phyloP scores from a whole-genome alignment of 495 filamentous ascomycete genomes.

The Aspergillus ostianus region DNA sequence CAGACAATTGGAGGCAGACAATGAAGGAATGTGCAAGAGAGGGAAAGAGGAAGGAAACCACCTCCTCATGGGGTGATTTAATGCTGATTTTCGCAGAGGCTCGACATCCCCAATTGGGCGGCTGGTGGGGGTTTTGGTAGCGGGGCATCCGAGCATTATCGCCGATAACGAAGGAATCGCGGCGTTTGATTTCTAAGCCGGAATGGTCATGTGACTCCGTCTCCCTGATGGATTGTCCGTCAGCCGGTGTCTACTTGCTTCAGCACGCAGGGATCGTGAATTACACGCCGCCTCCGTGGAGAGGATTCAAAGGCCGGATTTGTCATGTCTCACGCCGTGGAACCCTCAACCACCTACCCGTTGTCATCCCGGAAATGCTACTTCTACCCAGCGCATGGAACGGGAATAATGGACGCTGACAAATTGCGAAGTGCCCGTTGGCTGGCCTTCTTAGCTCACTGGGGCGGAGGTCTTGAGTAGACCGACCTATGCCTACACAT shows the following conservation, averaged over 20 bases:
- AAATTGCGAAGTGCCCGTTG: background rate
- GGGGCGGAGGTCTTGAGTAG: background rate
- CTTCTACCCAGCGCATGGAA: too few species aligned
- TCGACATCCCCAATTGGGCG: constrained; percentile 14
- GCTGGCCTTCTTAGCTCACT: background rate
- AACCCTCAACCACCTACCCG: background rate
- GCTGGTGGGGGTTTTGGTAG: constrained; percentile 13
- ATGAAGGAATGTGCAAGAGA: constrained; percentile 7
- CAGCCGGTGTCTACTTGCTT: background rate
- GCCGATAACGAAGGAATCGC: background rate
- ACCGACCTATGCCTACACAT: background rate
- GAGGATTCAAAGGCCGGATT: background rate
- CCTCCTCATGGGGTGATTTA: constrained; percentile 14
- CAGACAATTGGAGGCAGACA: constrained; percentile 1
- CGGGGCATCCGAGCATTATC: constrained; percentile 3
- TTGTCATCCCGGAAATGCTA: background rate
- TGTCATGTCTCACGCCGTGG: background rate
- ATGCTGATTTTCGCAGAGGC: constrained; percentile 21
- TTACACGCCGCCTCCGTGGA: background rate
- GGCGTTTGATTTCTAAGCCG: background rate
- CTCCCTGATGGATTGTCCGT: too few species aligned
- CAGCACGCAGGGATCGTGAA: background rate
- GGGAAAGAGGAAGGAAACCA: background rate
- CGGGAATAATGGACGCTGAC: background rate
- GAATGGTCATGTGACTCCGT: background rate